Evolutionary conservation across 805 yeast species (phyloP).

Genomic region (Metschnikowia corniflorae): DNA sequence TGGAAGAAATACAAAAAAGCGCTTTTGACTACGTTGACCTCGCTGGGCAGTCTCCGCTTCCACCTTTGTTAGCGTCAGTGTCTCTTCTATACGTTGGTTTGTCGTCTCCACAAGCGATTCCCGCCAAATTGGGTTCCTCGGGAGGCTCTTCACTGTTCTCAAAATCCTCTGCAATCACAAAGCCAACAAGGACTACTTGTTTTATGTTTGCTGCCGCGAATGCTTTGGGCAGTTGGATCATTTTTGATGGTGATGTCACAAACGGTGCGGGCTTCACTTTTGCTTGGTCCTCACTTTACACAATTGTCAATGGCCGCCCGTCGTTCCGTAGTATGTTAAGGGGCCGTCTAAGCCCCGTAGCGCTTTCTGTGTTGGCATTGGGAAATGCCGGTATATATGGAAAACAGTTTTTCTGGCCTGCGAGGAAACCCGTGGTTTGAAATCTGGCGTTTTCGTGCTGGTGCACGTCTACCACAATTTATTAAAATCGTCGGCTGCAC

Average conservation of each 20-base stretch:
- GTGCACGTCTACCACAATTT: too few species aligned
- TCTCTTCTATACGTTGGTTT: slow-evolving; percentile 15
- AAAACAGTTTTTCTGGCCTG: slow-evolving; percentile 55
- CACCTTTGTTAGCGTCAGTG: slow-evolving; percentile 15
- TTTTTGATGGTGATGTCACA: slow-evolving; percentile 68
- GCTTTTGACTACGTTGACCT: slow-evolving; percentile 11
- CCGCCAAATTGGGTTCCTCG: slow-evolving; percentile 15
- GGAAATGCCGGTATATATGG: slow-evolving; percentile 69
- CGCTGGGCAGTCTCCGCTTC: slow-evolving; percentile 19
- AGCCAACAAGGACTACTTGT: slow-evolving; percentile 42
- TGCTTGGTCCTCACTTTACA: slow-evolving; percentile 79
- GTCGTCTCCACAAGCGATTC: slow-evolving; percentile 12
- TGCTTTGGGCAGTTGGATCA: slow-evolving; percentile 69
- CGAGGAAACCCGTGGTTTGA: neutral
- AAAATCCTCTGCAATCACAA: slow-evolving; percentile 17
- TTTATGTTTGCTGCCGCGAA: slow-evolving; percentile 58
- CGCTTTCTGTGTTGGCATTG: slow-evolving; percentile 54
- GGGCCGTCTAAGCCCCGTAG: slow-evolving; percentile 61
- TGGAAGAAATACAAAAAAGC: slow-evolving; percentile 10
- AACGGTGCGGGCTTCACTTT: slow-evolving; percentile 78
- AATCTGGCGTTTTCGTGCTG: too few species aligned
- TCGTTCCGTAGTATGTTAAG: slow-evolving; percentile 50
- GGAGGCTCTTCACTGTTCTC: slow-evolving; percentile 22
- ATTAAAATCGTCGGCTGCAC: too few species aligned
- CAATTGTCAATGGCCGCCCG: slow-evolving; percentile 65